A percentile compares a stretch with the other conserved stretches of the same genome.
phyloP scores from a whole-genome alignment of 106 monocot genomes.

The Dioscorea dumetorum region DNA sequence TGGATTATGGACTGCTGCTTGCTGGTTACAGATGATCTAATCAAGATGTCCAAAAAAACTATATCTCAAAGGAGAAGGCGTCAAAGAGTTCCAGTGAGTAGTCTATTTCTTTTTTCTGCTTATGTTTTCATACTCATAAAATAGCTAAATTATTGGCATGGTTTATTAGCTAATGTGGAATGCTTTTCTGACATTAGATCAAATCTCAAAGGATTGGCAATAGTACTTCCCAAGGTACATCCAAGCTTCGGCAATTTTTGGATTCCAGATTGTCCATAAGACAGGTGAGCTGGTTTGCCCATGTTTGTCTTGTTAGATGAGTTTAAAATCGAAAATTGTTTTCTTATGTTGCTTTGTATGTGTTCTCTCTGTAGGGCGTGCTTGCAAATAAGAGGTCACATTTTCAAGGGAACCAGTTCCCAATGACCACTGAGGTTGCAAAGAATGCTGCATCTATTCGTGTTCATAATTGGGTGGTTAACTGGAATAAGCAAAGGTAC shows the following conservation, averaged over 20 bases:
- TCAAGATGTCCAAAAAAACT: conserved; percentile 86
- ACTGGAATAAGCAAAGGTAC: conserved; percentile 54
- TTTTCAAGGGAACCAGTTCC: conserved; percentile 55
- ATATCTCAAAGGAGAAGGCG: conserved; percentile 36
- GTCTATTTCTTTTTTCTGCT: background rate
- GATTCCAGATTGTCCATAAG: conserved; percentile 73
- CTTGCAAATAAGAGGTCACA: conserved; percentile 80
- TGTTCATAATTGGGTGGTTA: conserved; percentile 28
- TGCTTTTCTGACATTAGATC: conserved; percentile 21
- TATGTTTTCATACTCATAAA: background rate
- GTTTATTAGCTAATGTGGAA: no score
- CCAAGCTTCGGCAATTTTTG: conserved; percentile 52
- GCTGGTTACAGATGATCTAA: conserved; percentile 71
- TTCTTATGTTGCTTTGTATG: background rate
- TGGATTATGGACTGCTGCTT: background rate
- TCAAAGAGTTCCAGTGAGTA: conserved; percentile 50
- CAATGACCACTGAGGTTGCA: conserved; percentile 41
- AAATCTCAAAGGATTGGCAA: conserved; percentile 58
- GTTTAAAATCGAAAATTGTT: background rate
- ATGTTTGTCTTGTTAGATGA: no score
- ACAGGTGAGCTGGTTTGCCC: conserved; percentile 41
- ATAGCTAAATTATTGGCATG: background rate
- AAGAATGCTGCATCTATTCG: conserved; percentile 45
- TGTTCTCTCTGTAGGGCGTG: conserved; percentile 29
- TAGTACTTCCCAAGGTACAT: conserved; percentile 29